Evolutionary conservation across 208 protist genomes (phyloP).

Genomic region (Acanthamoeba sp.): DNA sequence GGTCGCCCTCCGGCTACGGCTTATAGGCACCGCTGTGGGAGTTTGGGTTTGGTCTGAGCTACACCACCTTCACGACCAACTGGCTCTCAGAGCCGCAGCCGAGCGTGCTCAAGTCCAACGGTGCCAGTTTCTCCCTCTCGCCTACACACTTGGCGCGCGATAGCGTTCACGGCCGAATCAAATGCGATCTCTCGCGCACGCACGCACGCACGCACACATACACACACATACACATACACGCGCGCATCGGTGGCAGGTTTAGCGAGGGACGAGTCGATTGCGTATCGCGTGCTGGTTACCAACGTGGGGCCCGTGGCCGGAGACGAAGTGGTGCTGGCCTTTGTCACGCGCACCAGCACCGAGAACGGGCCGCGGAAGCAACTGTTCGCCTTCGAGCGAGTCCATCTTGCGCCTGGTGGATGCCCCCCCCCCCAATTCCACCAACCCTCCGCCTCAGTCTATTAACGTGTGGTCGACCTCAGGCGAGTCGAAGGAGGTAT

Average conservation of each 20-base stretch:
- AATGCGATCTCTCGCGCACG: neutral
- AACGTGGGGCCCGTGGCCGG: slow-evolving; percentile 73
- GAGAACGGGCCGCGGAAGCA: neutral
- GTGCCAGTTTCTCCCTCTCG: neutral
- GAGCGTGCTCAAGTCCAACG: neutral
- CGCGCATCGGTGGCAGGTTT: neutral
- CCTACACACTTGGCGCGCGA: neutral
- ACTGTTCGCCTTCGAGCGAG: slow-evolving; percentile 66
- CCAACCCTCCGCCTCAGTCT: neutral
- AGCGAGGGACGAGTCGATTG: neutral
- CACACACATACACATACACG: neutral
- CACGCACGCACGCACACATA: neutral
- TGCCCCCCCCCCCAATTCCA: too few species aligned
- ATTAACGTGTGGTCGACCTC: neutral
- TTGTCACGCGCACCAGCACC: neutral
- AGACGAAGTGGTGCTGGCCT: slow-evolving; percentile 75
- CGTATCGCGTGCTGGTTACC: slow-evolving; percentile 70
- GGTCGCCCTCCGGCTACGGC: neutral
- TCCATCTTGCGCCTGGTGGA: slow-evolving; percentile 3
- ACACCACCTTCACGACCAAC: slow-evolving; percentile 75
- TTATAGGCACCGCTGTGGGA: slow-evolving; percentile 8
- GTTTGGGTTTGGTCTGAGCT: slow-evolving; percentile 80
- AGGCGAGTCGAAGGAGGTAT: slow-evolving; percentile 18
- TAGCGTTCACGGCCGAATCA: neutral
- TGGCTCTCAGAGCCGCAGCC: neutral